Percentiles rank a stretch among this genome's conserved stretches.
phyloP scores from a whole-genome alignment of 2,329 filamentous ascomycete species.

The Amesomyces nigricolor region DNA sequence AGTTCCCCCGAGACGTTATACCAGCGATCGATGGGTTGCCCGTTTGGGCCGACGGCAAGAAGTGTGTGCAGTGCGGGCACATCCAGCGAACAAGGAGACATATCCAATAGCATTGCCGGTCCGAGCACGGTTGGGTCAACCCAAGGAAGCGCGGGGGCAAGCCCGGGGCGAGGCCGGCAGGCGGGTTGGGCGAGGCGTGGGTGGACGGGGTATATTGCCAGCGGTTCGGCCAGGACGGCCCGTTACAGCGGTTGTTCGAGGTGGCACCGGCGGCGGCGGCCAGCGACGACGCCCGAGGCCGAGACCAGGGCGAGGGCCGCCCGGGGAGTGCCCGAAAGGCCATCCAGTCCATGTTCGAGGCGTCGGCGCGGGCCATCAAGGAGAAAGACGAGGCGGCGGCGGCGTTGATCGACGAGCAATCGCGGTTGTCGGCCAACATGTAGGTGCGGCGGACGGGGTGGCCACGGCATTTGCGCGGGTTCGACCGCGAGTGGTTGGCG shows the following conservation, averaged over 20 bases:
- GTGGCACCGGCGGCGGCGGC: neutral
- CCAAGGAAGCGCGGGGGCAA: neutral
- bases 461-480: constrained; percentile 5
- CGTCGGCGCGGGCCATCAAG: neutral
- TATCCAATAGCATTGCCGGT: constrained; percentile 2
- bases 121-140: neutral
- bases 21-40: neutral
- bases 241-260: constrained; percentile 2
- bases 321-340: neutral
- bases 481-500: constrained; percentile 4
- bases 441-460: constrained; percentile 5
- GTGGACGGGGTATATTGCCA: neutral
- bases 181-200: constrained; percentile 1
- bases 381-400: neutral
- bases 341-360: neutral
- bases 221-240: neutral
- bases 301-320: neutral
- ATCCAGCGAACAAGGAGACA: neutral
- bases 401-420: neutral
- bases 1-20: neutral
- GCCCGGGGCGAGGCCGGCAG: neutral
- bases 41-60: neutral
- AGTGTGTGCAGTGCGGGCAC: neutral
- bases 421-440: constrained; percentile 7
- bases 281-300: neutral